Base-by-base conservation (phyloP, 768 basidiomycete species). In the Steccherinum ochraceum region DNA sequence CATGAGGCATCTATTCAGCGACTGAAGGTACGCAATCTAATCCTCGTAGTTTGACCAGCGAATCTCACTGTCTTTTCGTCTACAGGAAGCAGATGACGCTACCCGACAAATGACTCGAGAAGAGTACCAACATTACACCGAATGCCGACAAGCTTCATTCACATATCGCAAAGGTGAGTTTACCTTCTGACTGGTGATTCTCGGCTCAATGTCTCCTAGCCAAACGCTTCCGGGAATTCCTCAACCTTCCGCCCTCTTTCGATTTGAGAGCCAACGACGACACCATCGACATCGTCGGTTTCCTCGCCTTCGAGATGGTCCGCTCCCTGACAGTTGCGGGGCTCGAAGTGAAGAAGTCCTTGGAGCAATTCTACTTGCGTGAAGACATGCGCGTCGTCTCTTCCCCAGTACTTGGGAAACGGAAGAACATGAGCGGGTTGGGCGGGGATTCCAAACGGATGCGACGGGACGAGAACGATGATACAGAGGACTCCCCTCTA, bases 251-350 rank as follows among this genome's bases (percentile, higher is more conserved):
- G 2, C 61, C 86, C 0, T 85, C 89, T 53, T 80, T 95, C 40
- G 92, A 96, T 61, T 76, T 93, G 53, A 90, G 89, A 69, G 82
- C 89, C 24, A 89, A 88, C 67, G 94, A 96, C 66, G 93, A 96
- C 66, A 93, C 94, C 2, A 76, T 94, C 61, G 94, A 98, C 63
- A 94, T 96, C 52, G 91, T 97, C 59, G 94, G 94, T 21, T 98
- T 97, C 71, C 81, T 98, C 41, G 88, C 92, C 0, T 98, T 95
- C 68, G 94, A 98, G 67, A 93, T 95, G 85, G 93, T 97, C 24
- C 85, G 93, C 46, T 89, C 91, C 2, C 78, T 98, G 45, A 93
- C 92, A 0, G 77, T 95, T 40, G 90, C 89, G 1, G 94, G 91
- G 2, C 77, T 93, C 30, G 81, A 85, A 24, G 85, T 93, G 60